Percentiles rank a stretch among this genome's conserved stretches.
Evolutionary conservation across 257 asterid genomes (phyloP).

Genomic region (Galeopsis tetrahit): DNA sequence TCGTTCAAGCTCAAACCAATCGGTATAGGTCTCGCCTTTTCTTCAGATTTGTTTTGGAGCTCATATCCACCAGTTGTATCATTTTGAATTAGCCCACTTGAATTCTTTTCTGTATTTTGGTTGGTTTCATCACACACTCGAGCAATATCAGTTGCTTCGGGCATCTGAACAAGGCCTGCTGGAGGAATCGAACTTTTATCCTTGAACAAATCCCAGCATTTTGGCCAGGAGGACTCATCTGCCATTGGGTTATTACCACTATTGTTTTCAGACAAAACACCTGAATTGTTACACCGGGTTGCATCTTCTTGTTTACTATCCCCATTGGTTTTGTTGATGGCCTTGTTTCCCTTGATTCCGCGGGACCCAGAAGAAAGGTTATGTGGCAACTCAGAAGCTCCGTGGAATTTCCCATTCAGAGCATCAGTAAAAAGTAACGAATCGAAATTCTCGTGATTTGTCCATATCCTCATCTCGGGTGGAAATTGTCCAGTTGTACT

Average conservation of each 20-base stretch:
- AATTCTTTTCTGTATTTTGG: slow-evolving; percentile 36
- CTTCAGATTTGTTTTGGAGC: slow-evolving; percentile 44
- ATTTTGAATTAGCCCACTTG: slow-evolving; percentile 40
- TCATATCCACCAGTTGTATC: slow-evolving; percentile 35
- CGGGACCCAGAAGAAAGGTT: slow-evolving; percentile 43
- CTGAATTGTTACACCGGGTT: slow-evolving; percentile 14
- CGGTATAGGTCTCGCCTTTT: slow-evolving; percentile 39
- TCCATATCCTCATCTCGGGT: slow-evolving; percentile 85
- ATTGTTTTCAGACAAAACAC: slow-evolving; percentile 33
- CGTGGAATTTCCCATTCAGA: slow-evolving; percentile 55
- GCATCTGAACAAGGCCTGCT: slow-evolving; percentile 32
- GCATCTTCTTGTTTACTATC: slow-evolving; percentile 39
- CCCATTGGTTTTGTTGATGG: slow-evolving; percentile 13
- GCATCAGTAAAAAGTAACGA: slow-evolving; percentile 68
- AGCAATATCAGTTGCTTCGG: slow-evolving; percentile 24
- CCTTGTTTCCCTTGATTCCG: slow-evolving; percentile 29
- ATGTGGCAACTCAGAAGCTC: slow-evolving; percentile 49
- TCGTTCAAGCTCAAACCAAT: slow-evolving; percentile 44
- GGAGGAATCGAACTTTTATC: slow-evolving; percentile 42
- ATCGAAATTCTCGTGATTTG: slow-evolving; percentile 64
- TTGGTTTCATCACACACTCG: slow-evolving; percentile 30
- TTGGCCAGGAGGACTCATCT: slow-evolving; percentile 48
- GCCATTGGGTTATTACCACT: slow-evolving; percentile 35
- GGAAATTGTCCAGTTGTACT: slow-evolving; percentile 75
- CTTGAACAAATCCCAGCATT: slow-evolving; percentile 52